A percentile compares a stretch with the other conserved stretches of the same genome.
phyloP scores from a whole-genome alignment of 139 green algal genomes.

The Auxenochlorella pyrenoidosa region DNA sequence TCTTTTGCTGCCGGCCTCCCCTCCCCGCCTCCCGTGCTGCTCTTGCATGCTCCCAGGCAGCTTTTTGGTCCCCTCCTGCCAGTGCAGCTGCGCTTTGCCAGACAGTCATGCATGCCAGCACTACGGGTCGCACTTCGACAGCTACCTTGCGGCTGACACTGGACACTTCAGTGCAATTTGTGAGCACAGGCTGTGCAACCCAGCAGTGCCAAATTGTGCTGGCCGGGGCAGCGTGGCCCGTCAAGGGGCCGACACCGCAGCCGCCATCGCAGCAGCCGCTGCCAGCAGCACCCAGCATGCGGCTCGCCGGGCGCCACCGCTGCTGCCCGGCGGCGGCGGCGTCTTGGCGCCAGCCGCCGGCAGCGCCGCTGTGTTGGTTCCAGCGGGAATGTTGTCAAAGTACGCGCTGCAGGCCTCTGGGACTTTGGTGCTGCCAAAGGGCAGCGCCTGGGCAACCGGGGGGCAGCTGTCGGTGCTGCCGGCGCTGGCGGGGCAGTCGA shows the following conservation, averaged over 20 bases:
- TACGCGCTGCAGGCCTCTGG: background rate
- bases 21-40: too few species aligned
- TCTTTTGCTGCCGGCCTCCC: too few species aligned
- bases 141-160: too few species aligned
- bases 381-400: background rate
- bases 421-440: background rate
- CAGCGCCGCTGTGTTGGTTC: background rate
- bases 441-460: background rate
- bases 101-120: too few species aligned
- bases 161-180: too few species aligned
- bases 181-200: too few species aligned
- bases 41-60: too few species aligned
- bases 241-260: background rate
- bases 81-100: too few species aligned
- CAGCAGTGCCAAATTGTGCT: background rate
- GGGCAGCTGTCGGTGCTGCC: background rate
- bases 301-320: background rate
- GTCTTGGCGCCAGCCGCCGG: background rate
- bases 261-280: background rate
- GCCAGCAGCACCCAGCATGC: background rate
- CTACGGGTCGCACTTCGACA: too few species aligned
- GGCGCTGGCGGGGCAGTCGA: slow-evolving; percentile 1
- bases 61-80: too few species aligned
- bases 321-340: background rate
- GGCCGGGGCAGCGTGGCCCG: too few species aligned